A percentile compares a stretch with the other conserved stretches of the same genome.
Conservation (phyloP, 305 asterid genomes). For the Ilex paraguariensis region DNA sequence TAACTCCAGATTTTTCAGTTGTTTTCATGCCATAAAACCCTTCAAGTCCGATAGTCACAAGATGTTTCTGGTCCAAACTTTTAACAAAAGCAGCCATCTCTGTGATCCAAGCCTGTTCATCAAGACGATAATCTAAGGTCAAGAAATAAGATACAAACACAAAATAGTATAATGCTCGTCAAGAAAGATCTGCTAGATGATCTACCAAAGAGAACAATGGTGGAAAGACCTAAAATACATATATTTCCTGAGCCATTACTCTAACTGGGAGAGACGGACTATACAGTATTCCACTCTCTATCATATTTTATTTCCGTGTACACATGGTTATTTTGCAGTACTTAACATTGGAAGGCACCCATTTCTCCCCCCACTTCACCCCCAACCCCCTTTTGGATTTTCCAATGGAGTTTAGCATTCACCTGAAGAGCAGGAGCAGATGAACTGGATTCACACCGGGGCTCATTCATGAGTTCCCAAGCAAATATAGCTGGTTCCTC, state of each 20-base stretch:
- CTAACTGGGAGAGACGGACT: no score
- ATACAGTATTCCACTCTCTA: no score
- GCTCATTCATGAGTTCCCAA: conserved; percentile 77
- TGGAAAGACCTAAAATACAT: no score
- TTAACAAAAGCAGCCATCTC: conserved; percentile 60
- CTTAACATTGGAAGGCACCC: no score
- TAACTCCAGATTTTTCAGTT: conserved; percentile 26
- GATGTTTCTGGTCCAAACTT: conserved; percentile 48
- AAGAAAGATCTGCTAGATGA: no score
- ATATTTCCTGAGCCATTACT: no score
- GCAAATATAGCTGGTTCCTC: conserved; percentile 66
- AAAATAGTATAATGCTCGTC: no score
- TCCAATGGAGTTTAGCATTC: neutral
- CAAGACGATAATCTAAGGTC: neutral
- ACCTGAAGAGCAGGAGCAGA: conserved; percentile 55
- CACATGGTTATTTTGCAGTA: no score
- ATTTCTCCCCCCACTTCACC: no score
- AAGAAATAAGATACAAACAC: neutral
- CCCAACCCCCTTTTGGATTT: no score
- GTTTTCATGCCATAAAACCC: conserved; percentile 43
- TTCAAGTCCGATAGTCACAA: conserved; percentile 51
- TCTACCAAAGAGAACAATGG: no score
- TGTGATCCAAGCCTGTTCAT: conserved; percentile 41
- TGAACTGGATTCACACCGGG: conserved; percentile 46
- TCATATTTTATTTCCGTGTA: no score